Evolutionary conservation across 129 eudicot genomes (phyloP).

Genomic region (Escallonia rubra): DNA sequence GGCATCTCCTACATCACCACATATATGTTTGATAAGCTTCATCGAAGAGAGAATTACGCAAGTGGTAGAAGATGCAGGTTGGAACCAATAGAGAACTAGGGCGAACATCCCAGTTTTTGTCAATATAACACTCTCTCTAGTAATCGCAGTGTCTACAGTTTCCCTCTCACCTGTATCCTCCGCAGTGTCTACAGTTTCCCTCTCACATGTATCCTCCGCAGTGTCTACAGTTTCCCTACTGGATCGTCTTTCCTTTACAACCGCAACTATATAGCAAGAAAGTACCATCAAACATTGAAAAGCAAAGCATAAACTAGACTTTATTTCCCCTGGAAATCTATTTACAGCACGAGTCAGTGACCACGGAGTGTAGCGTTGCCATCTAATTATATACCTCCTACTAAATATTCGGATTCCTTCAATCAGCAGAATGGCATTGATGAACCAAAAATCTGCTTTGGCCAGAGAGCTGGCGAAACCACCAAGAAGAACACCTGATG

Average conservation of each 20-base stretch:
- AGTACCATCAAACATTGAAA: too few relatives aligned
- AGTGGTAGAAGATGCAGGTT: constrained; percentile 54
- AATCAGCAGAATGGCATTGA: constrained; percentile 59
- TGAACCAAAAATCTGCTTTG: constrained; percentile 77
- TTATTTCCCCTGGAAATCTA: constrained; percentile 52
- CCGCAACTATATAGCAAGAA: too few relatives aligned
- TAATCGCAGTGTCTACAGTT: constrained; percentile 14
- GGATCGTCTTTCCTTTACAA: too few relatives aligned
- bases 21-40: constrained; percentile 50
- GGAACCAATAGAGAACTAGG: constrained; percentile 71
- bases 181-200: too few relatives aligned
- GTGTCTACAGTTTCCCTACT: too few relatives aligned
- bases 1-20: constrained; percentile 30
- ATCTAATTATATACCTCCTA: constrained; percentile 88
- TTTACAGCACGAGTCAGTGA: constrained; percentile 60
- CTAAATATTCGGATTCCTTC: constrained; percentile 86
- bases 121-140: constrained; percentile 38
- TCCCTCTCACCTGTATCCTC: too few relatives aligned
- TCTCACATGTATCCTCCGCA: too few relatives aligned
- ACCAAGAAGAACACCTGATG: constrained; percentile 87
- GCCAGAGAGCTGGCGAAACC: constrained; percentile 85
- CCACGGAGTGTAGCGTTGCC: constrained; percentile 98
- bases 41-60: constrained; percentile 68
- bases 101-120: constrained; percentile 79
- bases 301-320: constrained; percentile 14